Evolutionary conservation across 2,329 filamentous ascomycete species (phyloP).

Genomic region (Harringtonia lauricola): DNA sequence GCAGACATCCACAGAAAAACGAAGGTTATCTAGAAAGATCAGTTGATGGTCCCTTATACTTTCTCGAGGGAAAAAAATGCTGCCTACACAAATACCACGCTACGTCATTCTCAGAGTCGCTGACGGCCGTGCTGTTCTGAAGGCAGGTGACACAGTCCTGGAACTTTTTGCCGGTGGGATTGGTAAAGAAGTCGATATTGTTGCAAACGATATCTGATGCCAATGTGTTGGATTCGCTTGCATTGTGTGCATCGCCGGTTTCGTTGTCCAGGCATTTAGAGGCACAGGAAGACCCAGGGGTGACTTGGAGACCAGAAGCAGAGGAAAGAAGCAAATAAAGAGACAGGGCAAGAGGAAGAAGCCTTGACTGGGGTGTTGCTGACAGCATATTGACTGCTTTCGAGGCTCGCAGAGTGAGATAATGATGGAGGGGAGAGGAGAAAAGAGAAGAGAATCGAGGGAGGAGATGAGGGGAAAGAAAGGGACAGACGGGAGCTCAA

Average conservation of each 20-base stretch:
- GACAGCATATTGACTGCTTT: too few species aligned
- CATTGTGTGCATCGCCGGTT: constrained; percentile 20
- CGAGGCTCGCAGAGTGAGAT: too few species aligned
- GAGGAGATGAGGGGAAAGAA: neutral
- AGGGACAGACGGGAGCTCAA: neutral
- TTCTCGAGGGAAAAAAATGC: neutral
- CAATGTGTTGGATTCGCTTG: constrained; percentile 28
- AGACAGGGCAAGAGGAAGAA: neutral
- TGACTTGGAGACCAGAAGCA: constrained; percentile 28
- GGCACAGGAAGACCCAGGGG: constrained; percentile 39
- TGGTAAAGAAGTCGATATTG: constrained; percentile 27
- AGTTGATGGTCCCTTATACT: neutral
- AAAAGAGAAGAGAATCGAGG: neutral
- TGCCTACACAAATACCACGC: constrained; percentile 37
- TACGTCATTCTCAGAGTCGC: constrained; percentile 27
- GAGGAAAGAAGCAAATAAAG: constrained; percentile 9
- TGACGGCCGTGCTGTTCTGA: constrained; percentile 29
- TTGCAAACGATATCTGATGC: constrained; percentile 35
- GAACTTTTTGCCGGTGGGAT: constrained; percentile 30
- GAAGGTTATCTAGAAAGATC: constrained; percentile 31
- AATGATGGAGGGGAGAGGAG: too few species aligned
- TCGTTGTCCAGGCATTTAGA: constrained; percentile 31
- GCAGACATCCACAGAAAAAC: constrained; percentile 36
- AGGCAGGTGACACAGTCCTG: constrained; percentile 35
- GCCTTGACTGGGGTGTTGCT: too few species aligned